Base-by-base conservation (phyloP, 2,329 filamentous ascomycete species). In the Nannizzia gypsea region DNA sequence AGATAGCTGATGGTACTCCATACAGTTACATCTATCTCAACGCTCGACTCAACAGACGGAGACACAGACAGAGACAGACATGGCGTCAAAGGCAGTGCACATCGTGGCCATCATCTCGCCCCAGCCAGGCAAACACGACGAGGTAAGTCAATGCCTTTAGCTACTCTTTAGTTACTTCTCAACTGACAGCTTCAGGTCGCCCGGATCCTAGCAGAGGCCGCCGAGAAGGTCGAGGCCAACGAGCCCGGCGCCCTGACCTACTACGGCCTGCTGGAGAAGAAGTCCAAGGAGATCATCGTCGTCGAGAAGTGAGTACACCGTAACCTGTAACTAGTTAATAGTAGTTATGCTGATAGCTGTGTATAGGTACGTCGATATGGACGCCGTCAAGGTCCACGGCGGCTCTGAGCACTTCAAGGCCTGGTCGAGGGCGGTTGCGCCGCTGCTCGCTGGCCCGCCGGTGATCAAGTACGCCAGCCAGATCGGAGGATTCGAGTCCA, bases 201-300 rank as follows among this genome's bases (percentile, higher is more conserved):
- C 15, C 57, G 60, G 42, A 64, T 67, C 20, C 56, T 71, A 24
- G 62, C 64, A 6, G 65, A 69, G 31, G 59, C 68, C 20, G 66
- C 65, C 28, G 64, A 68, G 46, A 65, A 70, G 15, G 69, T 72
- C 22, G 66, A 70, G 55, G 67, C 65, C 34, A 64, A 70, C 15
- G 71, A 73, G 46, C 69, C 71, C 6, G 66, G 66, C 20, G 69
- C 68, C 6, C 59, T 72, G 11, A 56, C 68, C 31, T 72, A 71
- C 62, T 71, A 71, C 42, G 65, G 67, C 13, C 65, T 69, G 11
- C 58, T 61, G 6, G 63, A 67, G 13, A 62, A 66, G 26, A 67
- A 66, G 13, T 67, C 67, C 40, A 66, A 69, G 13, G 69, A 71
- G 55, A 66, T 73, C 52, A 65, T 72, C 26, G 65, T 70, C 13